phyloP scores from a whole-genome alignment of 768 basidiomycete species.

The Pleurotus ostreatus region DNA sequence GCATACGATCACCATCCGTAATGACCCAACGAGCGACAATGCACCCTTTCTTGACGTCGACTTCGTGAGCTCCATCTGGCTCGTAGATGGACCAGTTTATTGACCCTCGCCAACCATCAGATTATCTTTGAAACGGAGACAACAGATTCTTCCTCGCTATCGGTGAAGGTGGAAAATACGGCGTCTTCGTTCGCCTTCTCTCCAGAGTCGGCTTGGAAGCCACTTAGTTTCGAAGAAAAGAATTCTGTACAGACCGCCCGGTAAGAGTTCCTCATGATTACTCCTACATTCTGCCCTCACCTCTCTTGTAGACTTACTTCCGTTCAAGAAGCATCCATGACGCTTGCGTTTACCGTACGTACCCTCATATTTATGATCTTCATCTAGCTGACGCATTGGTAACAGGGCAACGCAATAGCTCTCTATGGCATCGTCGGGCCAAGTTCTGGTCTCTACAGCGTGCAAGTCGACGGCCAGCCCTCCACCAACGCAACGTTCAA shows the following conservation, averaged over 20 bases:
- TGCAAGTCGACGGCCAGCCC: constrained; percentile 21
- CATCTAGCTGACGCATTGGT: background rate
- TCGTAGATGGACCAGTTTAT: background rate
- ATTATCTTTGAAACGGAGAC: constrained; percentile 28
- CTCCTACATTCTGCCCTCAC: background rate
- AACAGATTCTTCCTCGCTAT: background rate
- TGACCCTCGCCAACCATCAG: constrained; percentile 15
- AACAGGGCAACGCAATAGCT: constrained; percentile 25
- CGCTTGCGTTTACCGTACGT: constrained; percentile 23
- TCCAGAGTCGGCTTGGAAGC: background rate
- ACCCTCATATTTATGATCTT: background rate
- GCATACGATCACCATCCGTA: constrained; percentile 36
- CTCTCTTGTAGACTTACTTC: constrained; percentile 7
- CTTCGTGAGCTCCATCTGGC: constrained; percentile 29
- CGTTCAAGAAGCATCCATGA: constrained; percentile 15
- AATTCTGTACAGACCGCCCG: background rate
- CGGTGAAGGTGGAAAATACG: background rate
- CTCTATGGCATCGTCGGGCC: constrained; percentile 37
- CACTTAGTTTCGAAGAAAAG: constrained; percentile 1
- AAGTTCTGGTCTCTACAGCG: constrained; percentile 24
- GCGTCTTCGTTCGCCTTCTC: background rate
- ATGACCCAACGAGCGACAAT: constrained; percentile 13
- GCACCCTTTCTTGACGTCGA: constrained; percentile 39
- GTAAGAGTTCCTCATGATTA: background rate
- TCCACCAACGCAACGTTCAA: constrained; percentile 15